Base-by-base conservation (phyloP, 768 basidiomycete genomes). In the Lactifluus subvellereus region DNA sequence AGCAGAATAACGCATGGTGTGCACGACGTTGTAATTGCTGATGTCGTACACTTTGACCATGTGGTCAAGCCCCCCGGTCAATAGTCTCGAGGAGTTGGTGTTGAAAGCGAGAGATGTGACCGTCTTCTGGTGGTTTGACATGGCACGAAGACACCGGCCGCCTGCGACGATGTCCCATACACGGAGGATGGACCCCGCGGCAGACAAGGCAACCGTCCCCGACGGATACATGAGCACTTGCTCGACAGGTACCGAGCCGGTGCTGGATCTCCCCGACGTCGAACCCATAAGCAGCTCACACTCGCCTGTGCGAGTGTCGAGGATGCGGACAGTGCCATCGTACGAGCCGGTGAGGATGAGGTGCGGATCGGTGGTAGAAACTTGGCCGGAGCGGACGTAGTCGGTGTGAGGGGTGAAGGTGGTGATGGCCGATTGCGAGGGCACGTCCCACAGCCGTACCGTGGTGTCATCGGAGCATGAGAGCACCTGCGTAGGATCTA, bases 21-120 rank as follows among this genome's bases (percentile, higher is more conserved):
- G 97, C 14, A 97, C 86, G 40, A 99, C 97, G 70, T 91, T 90
- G 79, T 96, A 98, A 16, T 85, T 85, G 71, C 89, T 84, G 42
- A 95, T 86, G 74, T 98, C 96, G 76, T 98, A 99, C 38, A 98
- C 95, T 76, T 99, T 99, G 61, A 98, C 92, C 89, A 99, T 90
- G 68, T 96, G 94, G 73, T 99, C 97, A 65, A 99, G 78, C 48
- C 91, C 86, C 35, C 94, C 97, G 0, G 92, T 93, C 51, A 99
- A 78, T 2, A 98, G 80, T 42, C 94, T 83, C 67, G 84, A 83
- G 32, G 89, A 85, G 54, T 78, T 81, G 35, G 88, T 71, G 71
- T 93, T 87, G 73, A 95, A 93, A 1, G 92, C 78, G 48, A 97
- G 80, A 16, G 92, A 83, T 0, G 96, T 98, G 60, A 99, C 84